A percentile compares a stretch with the other conserved stretches of the same genome.
Evolutionary conservation across 148 eudicot species (phyloP).

Genomic region (Nepenthes mirabilis): DNA sequence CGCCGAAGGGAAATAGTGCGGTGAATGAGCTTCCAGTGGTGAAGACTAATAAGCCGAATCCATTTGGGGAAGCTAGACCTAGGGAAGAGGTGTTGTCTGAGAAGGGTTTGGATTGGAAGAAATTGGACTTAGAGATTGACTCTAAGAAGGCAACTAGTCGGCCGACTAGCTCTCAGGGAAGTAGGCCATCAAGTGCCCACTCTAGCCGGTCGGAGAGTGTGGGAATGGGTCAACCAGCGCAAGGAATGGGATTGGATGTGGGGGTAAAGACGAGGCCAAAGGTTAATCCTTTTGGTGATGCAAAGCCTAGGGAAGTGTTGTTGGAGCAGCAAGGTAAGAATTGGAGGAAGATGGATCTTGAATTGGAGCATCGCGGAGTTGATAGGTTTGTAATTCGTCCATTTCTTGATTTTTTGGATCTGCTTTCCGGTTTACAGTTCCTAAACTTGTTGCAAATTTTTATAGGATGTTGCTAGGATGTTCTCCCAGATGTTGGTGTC

Average conservation of each 20-base stretch:
- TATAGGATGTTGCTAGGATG: too few relatives aligned
- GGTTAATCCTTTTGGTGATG: slow-evolving; percentile 97
- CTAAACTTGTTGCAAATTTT: too few relatives aligned
- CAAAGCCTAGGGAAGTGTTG: slow-evolving; percentile 94
- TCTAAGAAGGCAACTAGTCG: slow-evolving; percentile 57
- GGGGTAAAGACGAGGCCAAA: slow-evolving; percentile 41
- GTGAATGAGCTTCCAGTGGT: slow-evolving; percentile 11
- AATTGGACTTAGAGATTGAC: slow-evolving; percentile 58
- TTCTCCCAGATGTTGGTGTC: too few relatives aligned
- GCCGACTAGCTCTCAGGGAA: slow-evolving; percentile 65
- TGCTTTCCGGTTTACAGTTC: too few relatives aligned
- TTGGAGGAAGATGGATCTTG: slow-evolving; percentile 92
- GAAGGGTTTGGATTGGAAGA: slow-evolving; percentile 88
- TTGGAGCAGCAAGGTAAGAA: slow-evolving; percentile 80
- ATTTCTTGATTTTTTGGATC: too few relatives aligned
- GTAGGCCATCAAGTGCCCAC: slow-evolving; percentile 55
- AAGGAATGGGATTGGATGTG: slow-evolving; percentile 16
- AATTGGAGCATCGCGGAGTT: slow-evolving; percentile 61
- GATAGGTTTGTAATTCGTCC: slow-evolving; percentile 39
- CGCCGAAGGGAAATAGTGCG: slow-evolving; percentile 21
- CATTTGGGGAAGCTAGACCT: slow-evolving; percentile 90
- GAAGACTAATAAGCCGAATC: slow-evolving; percentile 44
- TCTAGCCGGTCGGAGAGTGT: slow-evolving; percentile 28
- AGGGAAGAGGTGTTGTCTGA: slow-evolving; percentile 81
- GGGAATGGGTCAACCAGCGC: slow-evolving; percentile 8